Evolutionary conservation across 148 eudicot genomes (phyloP).

Genomic region (Rhododendron griersonianum): DNA sequence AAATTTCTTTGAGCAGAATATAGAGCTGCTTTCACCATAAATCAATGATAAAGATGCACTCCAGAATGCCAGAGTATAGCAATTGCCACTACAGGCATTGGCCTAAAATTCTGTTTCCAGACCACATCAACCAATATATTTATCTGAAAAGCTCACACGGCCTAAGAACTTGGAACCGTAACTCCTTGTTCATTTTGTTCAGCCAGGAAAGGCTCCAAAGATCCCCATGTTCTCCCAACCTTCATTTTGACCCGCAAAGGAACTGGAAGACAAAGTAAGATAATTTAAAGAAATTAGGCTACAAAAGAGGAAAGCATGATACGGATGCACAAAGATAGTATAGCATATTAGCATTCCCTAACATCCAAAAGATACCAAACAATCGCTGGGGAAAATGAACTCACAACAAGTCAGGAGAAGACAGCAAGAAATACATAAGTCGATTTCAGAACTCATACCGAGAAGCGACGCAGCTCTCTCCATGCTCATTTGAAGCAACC

Average conservation of each 20-base stretch:
- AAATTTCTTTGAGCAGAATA: neutral
- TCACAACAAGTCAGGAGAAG: neutral
- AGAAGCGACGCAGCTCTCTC: conserved; percentile 76
- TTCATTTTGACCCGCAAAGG: conserved; percentile 81
- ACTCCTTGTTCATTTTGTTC: conserved; percentile 11
- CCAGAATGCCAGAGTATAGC: neutral
- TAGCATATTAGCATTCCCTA: no score
- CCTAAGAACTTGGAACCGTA: neutral
- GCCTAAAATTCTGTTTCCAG: neutral
- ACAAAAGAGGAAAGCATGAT: neutral
- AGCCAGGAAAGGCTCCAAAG: conserved; percentile 61
- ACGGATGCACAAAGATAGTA: neutral
- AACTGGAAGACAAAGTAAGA: conserved; percentile 42
- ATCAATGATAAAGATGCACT: neutral
- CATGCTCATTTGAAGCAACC: conserved; percentile 72
- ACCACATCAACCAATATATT: neutral
- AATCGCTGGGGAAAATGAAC: neutral
- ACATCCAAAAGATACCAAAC: neutral
- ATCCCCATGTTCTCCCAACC: conserved; percentile 91
- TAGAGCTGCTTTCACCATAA: neutral
- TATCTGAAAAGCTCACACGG: neutral
- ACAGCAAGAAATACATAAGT: neutral
- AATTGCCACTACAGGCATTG: neutral
- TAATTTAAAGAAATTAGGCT: neutral
- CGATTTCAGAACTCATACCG: conserved; percentile 39